Percentiles rank a stretch among this genome's conserved stretches.
phyloP scores from a whole-genome alignment of 179 eudicot genomes.

The Silene coronaria region DNA sequence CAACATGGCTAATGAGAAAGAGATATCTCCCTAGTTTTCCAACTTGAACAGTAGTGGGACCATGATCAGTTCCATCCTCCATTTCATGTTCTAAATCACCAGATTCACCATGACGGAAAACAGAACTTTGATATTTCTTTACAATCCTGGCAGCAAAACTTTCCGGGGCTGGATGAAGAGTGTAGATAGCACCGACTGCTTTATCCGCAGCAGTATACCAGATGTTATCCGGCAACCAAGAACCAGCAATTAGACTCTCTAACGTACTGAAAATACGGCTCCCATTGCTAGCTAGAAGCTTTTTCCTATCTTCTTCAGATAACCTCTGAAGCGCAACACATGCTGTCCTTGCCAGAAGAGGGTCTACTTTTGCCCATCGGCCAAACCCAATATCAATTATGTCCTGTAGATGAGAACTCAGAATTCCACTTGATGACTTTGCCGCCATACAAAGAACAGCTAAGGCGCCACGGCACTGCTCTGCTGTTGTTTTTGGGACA shows the following conservation, averaged over 20 bases:
- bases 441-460: constrained; percentile 91
- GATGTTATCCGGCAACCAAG: constrained; percentile 70
- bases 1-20: constrained; percentile 73
- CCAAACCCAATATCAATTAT: constrained; percentile 95
- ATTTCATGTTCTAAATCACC: constrained; percentile 36
- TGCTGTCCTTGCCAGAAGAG: constrained; percentile 93
- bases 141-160: constrained; percentile 62
- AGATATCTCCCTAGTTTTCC: constrained; percentile 71
- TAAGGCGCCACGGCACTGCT: constrained; percentile 91
- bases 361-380: constrained; percentile 96
- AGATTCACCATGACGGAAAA: constrained; percentile 39
- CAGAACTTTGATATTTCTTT: constrained; percentile 51
- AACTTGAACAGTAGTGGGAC: constrained; percentile 55
- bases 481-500: constrained; percentile 74
- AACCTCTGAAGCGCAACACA: constrained; percentile 82
- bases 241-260: constrained; percentile 61
- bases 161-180: constrained; percentile 88
- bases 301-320: constrained; percentile 82
- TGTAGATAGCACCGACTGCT: constrained; percentile 77
- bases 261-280: constrained; percentile 59
- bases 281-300: constrained; percentile 53
- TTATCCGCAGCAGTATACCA: constrained; percentile 91
- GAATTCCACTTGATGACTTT: constrained; percentile 59
- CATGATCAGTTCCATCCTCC: constrained; percentile 31
- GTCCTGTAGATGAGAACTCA: constrained; percentile 86